These are phyloP conservation scores for Crithidia thermophila DNA, from an alignment of 208 protist species.

Conservation along the genomic window DNA sequence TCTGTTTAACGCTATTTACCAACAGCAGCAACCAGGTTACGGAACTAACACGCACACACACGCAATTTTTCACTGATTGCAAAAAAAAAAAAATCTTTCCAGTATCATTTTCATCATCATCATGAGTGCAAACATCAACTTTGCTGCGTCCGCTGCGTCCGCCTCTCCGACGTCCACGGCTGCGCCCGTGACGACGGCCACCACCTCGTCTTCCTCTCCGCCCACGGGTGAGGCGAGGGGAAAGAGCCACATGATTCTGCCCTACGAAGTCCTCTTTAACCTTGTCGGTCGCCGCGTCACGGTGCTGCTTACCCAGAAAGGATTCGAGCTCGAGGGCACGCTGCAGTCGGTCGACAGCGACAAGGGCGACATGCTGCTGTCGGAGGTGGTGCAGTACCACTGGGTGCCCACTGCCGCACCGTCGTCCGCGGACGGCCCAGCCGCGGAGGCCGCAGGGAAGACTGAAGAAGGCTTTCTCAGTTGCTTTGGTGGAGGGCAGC, in stretches of 20 bases:
- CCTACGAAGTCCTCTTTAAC: slow-evolving; percentile 71
- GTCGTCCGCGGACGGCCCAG: not conserved
- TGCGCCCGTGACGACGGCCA: not conserved
- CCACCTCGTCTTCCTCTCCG: not conserved
- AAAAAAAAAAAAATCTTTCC: not conserved
- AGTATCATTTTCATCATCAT: not conserved
- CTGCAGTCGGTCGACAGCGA: slow-evolving; percentile 72
- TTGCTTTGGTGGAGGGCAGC: slow-evolving; percentile 43
- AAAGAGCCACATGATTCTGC: slow-evolving; percentile 57
- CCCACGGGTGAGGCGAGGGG: not conserved
- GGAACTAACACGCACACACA: too few species aligned
- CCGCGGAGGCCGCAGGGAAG: not conserved
- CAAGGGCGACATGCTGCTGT: slow-evolving; percentile 68
- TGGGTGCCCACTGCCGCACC: slow-evolving; percentile 27
- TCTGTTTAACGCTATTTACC: too few species aligned
- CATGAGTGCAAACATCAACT: slow-evolving; percentile 45
- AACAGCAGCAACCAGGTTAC: too few species aligned
- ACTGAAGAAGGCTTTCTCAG: slow-evolving; percentile 8
- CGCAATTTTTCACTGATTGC: not conserved
- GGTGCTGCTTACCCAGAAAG: slow-evolving; percentile 58
- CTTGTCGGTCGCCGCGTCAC: slow-evolving; percentile 72
- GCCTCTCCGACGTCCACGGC: not conserved
- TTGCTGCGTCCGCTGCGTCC: slow-evolving; percentile 10
- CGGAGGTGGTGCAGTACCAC: slow-evolving; percentile 68
- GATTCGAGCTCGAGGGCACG: slow-evolving; percentile 69